phyloP scores from a whole-genome alignment of 345 rosid species.

The Mangifera indica region DNA sequence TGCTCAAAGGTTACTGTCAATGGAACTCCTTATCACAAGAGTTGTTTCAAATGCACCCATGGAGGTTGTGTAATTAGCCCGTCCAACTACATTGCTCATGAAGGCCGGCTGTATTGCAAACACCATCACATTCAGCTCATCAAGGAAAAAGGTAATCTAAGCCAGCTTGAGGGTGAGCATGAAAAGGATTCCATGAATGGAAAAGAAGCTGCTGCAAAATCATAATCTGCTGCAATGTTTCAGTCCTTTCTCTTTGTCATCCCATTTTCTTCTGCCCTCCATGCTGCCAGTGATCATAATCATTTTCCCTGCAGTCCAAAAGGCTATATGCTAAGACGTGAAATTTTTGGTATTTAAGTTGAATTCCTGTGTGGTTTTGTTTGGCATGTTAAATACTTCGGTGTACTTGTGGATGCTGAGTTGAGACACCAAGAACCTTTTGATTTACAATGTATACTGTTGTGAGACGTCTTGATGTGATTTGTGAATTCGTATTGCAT shows the following conservation, averaged over 20 bases:
- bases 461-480: not conserved
- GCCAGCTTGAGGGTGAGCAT: conserved; percentile 88
- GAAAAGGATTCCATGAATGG: conserved; percentile 35
- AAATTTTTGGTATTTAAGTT: conserved; percentile 16
- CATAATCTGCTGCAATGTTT: conserved; percentile 13
- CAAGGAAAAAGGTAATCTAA: conserved; percentile 88
- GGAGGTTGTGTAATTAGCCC: conserved; percentile 96
- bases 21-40: conserved; percentile 89
- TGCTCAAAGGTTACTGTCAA: conserved; percentile 79
- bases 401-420: conserved; percentile 13
- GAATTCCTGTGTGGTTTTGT: conserved; percentile 29
- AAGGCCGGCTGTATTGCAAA: conserved; percentile 92
- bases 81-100: conserved; percentile 91
- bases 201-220: conserved; percentile 33
- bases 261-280: conserved; percentile 8
- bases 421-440: conserved; percentile 26
- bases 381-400: conserved; percentile 18
- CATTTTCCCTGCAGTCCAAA: conserved; percentile 27
- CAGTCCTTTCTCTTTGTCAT: not conserved
- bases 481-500: conserved; percentile 10
- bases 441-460: conserved; percentile 9
- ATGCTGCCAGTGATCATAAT: not conserved
- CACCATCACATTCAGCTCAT: conserved; percentile 96
- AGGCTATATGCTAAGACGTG: conserved; percentile 17
- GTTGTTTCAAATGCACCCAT: conserved; percentile 98